Percentiles rank a stretch among this genome's conserved stretches.
These are phyloP conservation scores for Pelargonium citronellum DNA, from an alignment of 441 rosid genomes.

Conservation along the genomic window DNA sequence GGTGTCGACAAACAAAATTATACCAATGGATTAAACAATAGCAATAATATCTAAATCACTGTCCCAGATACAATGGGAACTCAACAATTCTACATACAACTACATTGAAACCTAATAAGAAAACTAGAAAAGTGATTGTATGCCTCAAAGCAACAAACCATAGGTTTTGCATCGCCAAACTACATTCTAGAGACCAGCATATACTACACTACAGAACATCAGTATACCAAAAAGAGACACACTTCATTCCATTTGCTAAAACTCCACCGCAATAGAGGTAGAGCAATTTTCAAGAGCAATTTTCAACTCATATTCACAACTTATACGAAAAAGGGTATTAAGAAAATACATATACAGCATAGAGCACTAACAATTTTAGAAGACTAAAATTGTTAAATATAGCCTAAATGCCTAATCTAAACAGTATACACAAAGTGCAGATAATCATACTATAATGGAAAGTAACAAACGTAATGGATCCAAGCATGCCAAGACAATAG, in stretches of 20 bases:
- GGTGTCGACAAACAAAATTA: background rate
- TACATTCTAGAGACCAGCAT: too few relatives aligned
- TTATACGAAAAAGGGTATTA: too few relatives aligned
- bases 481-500: background rate
- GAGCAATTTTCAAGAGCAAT: background rate
- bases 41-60: background rate
- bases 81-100: too few relatives aligned
- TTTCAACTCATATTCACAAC: background rate
- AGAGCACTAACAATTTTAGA: background rate
- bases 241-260: background rate
- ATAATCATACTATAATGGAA: background rate
- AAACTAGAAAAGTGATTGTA: background rate
- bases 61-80: background rate
- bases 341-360: too few relatives aligned
- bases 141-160: background rate
- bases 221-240: too few relatives aligned
- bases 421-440: background rate
- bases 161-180: background rate
- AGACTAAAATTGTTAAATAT: background rate
- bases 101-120: too few relatives aligned
- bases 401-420: background rate
- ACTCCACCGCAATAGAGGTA: background rate
- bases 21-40: background rate
- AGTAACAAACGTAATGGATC: background rate
- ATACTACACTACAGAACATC: too few relatives aligned